Evolutionary conservation across 345 rosid genomes (phyloP), one percentile per base, ranked within the genome.

Genomic region (Acer campestre): DNA sequence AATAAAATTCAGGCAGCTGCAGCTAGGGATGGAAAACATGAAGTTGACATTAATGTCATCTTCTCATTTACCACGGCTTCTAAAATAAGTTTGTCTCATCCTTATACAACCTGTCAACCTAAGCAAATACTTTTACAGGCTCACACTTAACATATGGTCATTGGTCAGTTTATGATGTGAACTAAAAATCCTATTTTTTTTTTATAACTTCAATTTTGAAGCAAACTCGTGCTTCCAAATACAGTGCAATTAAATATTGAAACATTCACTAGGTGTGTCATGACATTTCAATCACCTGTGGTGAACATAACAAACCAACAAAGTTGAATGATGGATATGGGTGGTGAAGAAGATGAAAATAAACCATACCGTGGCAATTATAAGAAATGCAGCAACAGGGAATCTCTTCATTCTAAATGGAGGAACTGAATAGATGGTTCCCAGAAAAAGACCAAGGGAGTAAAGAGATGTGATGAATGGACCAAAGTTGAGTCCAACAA

Each of bases 401-500:
- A 82, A 95, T 90, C 91, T 88, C 86, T 95, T 93, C 96, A 95
- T 82, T 86, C 99, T 89, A 80, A 95, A 70, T 12, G 99, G 99
- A 80, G 99, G 99, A 81, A 93, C 98, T 44, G 99, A 95, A 80
- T 95, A 95, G 77, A 95, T 93, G 76, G 99, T 95, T 69, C 99
- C 99, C 35, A 93, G 86, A 81, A 92, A 89, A 72, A 93, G 97
- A 38, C 98, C 98, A 77, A 95, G 85, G 79, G 81, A 82, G 87
- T 93, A 95, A 62, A 95, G 93, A 61, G 86, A 77, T 75, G 96
- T 85, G 82, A 95, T 95, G 86, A 95, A 93, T 55, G 89, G 85
- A 70, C 98, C 97, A 81, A 93, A 95, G 89, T 90, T 92, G 53
- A 81, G 78, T 69, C 88, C 95, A 44, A 93, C 98, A 76, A 91